Evolutionary conservation across 2,329 filamentous ascomycete species (phyloP).

Genomic region (Fusarium chlamydosporum): DNA sequence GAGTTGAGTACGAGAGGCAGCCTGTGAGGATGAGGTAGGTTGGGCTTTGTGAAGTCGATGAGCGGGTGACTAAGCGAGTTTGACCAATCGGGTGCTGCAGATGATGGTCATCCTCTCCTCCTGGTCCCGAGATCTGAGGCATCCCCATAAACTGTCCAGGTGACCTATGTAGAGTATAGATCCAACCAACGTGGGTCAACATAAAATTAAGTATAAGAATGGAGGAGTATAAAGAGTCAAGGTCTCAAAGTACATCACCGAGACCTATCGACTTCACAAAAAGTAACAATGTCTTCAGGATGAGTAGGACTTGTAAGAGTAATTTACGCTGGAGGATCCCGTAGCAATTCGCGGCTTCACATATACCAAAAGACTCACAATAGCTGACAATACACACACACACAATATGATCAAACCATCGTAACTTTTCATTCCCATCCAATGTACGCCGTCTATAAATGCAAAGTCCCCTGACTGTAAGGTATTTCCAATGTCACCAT

Average conservation of each 20-base stretch:
- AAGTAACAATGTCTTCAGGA: background rate
- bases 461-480: constrained; percentile 30
- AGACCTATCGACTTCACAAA: background rate
- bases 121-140: constrained; percentile 37
- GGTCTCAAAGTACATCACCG: too few relatives aligned
- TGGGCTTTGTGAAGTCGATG: constrained; percentile 21
- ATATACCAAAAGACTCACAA: background rate
- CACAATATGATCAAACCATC: background rate
- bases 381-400: background rate
- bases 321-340: too few relatives aligned
- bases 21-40: constrained; percentile 9
- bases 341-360: too few relatives aligned
- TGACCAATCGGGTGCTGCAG: constrained; percentile 38
- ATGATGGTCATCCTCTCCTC: constrained; percentile 13
- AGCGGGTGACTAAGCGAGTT: constrained; percentile 44
- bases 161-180: constrained; percentile 15
- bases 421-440: constrained; percentile 33
- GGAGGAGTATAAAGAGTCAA: background rate
- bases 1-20: constrained; percentile 6
- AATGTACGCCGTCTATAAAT: constrained; percentile 46
- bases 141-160: constrained; percentile 13
- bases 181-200: background rate
- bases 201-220: background rate
- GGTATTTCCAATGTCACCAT: constrained; percentile 35
- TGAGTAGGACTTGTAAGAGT: too few relatives aligned